phyloP scores from a whole-genome alignment of 345 rosid genomes.

The Rhodomyrtus tomentosa region DNA sequence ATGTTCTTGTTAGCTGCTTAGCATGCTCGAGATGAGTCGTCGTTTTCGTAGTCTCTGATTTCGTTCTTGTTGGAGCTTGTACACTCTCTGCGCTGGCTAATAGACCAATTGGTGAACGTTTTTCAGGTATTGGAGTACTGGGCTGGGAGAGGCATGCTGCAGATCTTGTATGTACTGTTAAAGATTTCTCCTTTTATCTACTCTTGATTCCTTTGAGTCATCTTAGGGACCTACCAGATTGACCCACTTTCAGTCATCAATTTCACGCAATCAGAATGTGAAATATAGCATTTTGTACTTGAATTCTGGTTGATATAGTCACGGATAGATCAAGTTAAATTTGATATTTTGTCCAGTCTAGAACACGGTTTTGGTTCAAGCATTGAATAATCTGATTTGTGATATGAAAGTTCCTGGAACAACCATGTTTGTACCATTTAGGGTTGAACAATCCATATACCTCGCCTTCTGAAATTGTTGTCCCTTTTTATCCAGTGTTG shows the following conservation, averaged over 20 bases:
- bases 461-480: neutral
- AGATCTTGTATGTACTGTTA: slow-evolving; percentile 68
- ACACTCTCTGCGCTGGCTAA: neutral
- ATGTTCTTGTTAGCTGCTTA: neutral
- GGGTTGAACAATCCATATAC: neutral
- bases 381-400: neutral
- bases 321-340: neutral
- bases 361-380: neutral
- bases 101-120: neutral
- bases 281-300: neutral
- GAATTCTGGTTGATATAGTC: neutral
- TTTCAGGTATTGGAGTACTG: slow-evolving; percentile 81
- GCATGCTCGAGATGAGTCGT: neutral
- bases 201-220: neutral
- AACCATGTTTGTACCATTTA: neutral
- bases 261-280: neutral
- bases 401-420: neutral
- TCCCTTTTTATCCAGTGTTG: slow-evolving; percentile 43
- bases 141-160: slow-evolving; percentile 98
- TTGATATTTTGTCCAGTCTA: neutral
- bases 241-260: neutral
- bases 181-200: neutral
- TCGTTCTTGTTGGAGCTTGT: neutral
- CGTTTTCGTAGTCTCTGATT: neutral
- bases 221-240: neutral